Conservation (phyloP, 225 moss, liverwort and hornwort species). For the Marchantia polymorpha region DNA sequence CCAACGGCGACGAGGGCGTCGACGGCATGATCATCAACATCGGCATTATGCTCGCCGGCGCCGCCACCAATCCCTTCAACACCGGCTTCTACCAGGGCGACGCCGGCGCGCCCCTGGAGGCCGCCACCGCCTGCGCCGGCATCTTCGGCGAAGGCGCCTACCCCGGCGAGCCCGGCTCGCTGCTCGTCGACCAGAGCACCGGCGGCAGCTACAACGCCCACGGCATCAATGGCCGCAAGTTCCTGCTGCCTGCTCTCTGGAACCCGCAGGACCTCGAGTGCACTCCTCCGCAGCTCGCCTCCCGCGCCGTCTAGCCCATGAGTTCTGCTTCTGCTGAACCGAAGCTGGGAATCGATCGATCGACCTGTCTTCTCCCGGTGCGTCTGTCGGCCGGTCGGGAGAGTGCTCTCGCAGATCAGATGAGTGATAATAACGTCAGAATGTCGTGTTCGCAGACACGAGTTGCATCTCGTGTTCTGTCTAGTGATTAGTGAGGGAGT, state of each 20-base stretch:
- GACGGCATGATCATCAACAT: constrained; percentile 89
- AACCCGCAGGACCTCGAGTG: constrained; percentile 48
- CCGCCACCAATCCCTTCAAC: constrained; percentile 73
- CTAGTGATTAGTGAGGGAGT: not conserved
- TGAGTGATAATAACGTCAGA: too few species aligned
- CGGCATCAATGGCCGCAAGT: constrained; percentile 58
- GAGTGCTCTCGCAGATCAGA: too few species aligned
- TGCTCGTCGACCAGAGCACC: constrained; percentile 41
- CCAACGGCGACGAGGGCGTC: constrained; percentile 63
- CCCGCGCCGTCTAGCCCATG: too few species aligned
- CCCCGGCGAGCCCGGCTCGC: constrained; percentile 56
- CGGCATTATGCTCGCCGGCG: constrained; percentile 62
- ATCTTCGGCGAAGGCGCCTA: constrained; percentile 68
- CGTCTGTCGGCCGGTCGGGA: too few species aligned
- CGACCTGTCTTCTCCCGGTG: too few species aligned
- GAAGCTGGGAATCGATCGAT: too few species aligned
- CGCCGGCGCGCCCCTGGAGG: constrained; percentile 56
- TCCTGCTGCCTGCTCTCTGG: constrained; percentile 76
- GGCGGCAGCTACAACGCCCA: constrained; percentile 66
- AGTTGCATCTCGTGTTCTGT: not conserved
- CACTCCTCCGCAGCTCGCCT: constrained; percentile 22
- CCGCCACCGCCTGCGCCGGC: constrained; percentile 68
- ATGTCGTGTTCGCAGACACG: not conserved
- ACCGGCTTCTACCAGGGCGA: constrained; percentile 75
- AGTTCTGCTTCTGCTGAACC: too few species aligned